Percentiles rank a stretch among this genome's conserved stretches.
Conservation (phyloP, 2,329 filamentous ascomycete genomes). For the Hirsutella thompsonii region DNA sequence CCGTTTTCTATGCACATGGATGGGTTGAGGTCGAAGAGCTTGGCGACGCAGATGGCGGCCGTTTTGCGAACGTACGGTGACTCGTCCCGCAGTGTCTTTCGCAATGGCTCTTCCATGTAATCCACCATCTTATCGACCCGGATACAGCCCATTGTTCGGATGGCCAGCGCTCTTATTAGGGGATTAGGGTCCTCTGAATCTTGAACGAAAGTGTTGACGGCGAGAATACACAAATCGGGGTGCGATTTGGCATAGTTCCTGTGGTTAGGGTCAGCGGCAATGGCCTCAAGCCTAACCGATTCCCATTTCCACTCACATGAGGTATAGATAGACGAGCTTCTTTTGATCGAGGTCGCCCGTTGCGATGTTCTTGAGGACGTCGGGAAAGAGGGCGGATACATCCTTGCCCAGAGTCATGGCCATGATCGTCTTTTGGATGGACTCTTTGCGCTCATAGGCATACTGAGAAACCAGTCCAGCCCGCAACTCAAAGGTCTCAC, state of each 20-base stretch:
- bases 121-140: conserved; percentile 99
- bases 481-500: conserved; percentile 94
- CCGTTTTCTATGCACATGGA: conserved; percentile 91
- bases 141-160: conserved; percentile 97
- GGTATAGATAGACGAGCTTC: conserved; percentile 96
- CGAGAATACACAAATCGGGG: conserved; percentile 94
- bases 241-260: conserved; percentile 99
- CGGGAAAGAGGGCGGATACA: conserved; percentile 91
- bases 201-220: conserved; percentile 98
- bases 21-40: conserved; percentile 92
- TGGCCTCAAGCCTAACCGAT: neutral
- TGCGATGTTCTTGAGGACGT: conserved; percentile 97
- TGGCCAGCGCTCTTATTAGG: conserved; percentile 83
- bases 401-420: conserved; percentile 99
- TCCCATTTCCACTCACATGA: conserved; percentile 58
- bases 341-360: conserved; percentile 93
- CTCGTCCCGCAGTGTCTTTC: conserved; percentile 93
- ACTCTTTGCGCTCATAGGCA: conserved; percentile 97
- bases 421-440: conserved; percentile 99
- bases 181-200: conserved; percentile 98
- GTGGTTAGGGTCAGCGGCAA: conserved; percentile 1
- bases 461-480: conserved; percentile 96
- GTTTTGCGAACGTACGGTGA: conserved; percentile 98
- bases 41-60: conserved; percentile 92
- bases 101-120: conserved; percentile 96